Evolutionary conservation across 768 basidiomycete species (phyloP).

Genomic region (Mycena chlorophos): DNA sequence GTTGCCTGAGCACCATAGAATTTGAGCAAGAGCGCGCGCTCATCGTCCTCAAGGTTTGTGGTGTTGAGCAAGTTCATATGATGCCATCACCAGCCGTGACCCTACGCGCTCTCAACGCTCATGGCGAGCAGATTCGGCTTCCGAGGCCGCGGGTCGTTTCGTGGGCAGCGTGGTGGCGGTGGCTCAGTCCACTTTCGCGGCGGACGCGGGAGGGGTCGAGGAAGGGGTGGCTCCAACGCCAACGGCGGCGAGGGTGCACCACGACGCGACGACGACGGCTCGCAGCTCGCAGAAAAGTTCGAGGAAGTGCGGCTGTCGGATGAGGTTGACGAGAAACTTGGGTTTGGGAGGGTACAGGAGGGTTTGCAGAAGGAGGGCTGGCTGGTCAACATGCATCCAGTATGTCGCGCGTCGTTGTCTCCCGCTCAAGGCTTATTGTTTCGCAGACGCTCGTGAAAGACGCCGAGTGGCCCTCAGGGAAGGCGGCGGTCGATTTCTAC

Average conservation of each 20-base stretch:
- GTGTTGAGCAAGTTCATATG: background rate
- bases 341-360: constrained; percentile 80
- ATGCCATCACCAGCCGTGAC: constrained; percentile 14
- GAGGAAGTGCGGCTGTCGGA: constrained; percentile 75
- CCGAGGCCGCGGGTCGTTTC: constrained; percentile 45
- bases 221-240: constrained; percentile 35
- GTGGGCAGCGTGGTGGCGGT: constrained; percentile 49
- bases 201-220: constrained; percentile 56
- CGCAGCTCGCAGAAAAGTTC: constrained; percentile 81
- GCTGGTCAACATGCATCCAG: constrained; percentile 99
- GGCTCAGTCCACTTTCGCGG: constrained; percentile 47
- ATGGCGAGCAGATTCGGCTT: constrained; percentile 51
- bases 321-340: constrained; percentile 92
- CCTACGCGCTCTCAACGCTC: constrained; percentile 6
- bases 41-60: background rate
- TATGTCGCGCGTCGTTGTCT: constrained; percentile 40
- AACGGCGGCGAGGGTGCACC: constrained; percentile 52
- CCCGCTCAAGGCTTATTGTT: background rate
- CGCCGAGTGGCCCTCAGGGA: constrained; percentile 78
- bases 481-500: constrained; percentile 92
- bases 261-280: constrained; percentile 87
- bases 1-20: constrained; percentile 12
- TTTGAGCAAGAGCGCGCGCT: background rate
- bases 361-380: constrained; percentile 82
- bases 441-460: constrained; percentile 83